Evolutionary conservation across 2,329 filamentous ascomycete species (phyloP), one percentile per base, ranked within the genome.

Genomic region (Cladosporium cucumerinum): DNA sequence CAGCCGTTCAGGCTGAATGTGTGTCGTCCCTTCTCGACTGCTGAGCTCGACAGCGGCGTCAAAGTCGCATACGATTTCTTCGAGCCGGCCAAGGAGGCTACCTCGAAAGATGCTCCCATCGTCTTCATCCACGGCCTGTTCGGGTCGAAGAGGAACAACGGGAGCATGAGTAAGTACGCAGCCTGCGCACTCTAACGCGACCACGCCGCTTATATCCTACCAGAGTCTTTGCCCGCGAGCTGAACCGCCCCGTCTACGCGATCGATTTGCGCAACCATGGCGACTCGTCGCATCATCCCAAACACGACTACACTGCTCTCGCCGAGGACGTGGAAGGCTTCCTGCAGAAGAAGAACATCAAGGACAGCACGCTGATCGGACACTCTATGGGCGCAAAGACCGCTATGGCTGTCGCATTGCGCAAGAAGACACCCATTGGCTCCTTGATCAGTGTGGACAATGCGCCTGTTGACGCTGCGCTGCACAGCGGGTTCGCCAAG

Each of bases 321-420:
- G 92, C 94, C 5, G 85, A 88, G 69, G 94, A 98, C 72, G 87
- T 97, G 12, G 86, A 89, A 63, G 82, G 84, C 52, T 98, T 98
- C 76, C 89, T 98, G 64, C 72, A 82, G 5, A 80, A 90, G 63
- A 89, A 96, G 76, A 81, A 82, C 3, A 79, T 97, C n/a, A 80
- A 84, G 52, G 81, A 90, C 30, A 83, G 89, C 1, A 92, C 90
- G 0, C 80, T 98, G 30, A 95, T 98, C 72, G 94, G 94, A 0
- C 95, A 98, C 79, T 97, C 92, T 1, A 98, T 98, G 94, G 94
- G 95, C 68, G 94, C 94, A 55, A 98, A 98, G 81, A 88, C 90
- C 1, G 92, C 92, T 71, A 97, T 98, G 94, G 83, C 90, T 0
- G 82, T 97, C 65, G 92, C 92, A 3, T 85, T 98, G 39, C 82